Conservation (phyloP, 2,329 filamentous ascomycete species). For the Parasarocladium wereldwijsianum region DNA sequence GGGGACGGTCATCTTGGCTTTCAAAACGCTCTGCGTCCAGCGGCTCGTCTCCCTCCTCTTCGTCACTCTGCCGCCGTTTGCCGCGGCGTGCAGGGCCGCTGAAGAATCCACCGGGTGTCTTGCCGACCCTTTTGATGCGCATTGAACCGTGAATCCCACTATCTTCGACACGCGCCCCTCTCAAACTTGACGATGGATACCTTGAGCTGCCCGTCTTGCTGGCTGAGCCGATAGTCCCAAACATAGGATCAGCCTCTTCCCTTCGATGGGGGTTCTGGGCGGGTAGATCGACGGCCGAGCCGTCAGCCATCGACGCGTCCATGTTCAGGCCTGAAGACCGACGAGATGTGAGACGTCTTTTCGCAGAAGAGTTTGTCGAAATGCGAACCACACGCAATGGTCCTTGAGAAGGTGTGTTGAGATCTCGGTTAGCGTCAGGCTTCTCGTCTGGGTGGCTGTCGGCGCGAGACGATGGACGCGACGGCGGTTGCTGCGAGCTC, state of each 20-base stretch:
- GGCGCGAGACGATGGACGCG: constrained; percentile 20
- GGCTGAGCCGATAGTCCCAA: constrained; percentile 13
- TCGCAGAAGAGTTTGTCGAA: constrained; percentile 33
- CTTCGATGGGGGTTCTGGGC: constrained; percentile 20
- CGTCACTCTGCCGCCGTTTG: constrained; percentile 51
- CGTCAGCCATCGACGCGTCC: constrained; percentile 19
- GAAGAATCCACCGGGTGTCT: constrained; percentile 61
- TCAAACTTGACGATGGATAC: constrained; percentile 33
- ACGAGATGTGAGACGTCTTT: constrained; percentile 12
- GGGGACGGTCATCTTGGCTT: constrained; percentile 27
- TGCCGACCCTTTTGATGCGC: constrained; percentile 62
- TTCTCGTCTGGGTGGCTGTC: constrained; percentile 24
- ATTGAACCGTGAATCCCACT: constrained; percentile 56
- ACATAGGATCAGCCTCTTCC: constrained; percentile 34
- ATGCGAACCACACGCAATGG: constrained; percentile 38
- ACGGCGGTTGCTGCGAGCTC: constrained; percentile 10
- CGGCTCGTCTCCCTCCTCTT: constrained; percentile 35
- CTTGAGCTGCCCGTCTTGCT: constrained; percentile 38
- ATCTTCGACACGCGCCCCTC: constrained; percentile 45
- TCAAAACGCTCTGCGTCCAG: constrained; percentile 26
- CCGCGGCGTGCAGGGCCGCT: constrained; percentile 69
- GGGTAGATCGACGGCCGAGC: constrained; percentile 24
- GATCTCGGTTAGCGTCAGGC: constrained; percentile 18
- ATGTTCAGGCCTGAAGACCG: constrained; percentile 19
- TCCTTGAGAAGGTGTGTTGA: constrained; percentile 39